Evolutionary conservation across 78 protist species (phyloP), one percentile per base, ranked within the genome.

Genomic region (Monocercomonoides exilis): DNA sequence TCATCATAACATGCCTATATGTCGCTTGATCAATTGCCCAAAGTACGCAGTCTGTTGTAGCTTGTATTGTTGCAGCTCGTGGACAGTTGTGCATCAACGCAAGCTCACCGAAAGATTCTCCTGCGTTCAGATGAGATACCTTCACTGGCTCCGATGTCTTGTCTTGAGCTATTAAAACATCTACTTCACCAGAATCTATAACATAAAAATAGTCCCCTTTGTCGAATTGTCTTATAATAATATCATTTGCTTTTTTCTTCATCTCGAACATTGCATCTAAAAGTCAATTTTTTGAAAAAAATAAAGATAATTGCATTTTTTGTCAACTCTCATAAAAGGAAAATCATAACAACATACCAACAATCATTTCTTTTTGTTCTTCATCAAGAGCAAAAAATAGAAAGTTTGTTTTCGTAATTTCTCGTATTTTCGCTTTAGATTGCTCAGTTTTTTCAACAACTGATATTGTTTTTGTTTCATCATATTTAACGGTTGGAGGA

Each of bases 81-180:
- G 91, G 91, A n/a, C 45, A 80, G 34, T 38, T 41, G 34, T 80
- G 80, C 81, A 89, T 46, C 1, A 89, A 77, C 0, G 91, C 91
- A 0, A 89, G 79, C 77, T 89, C 91, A 2, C 91, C 91, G 46
- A 89, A 89, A 4, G 88, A 85, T 77, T 0, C n/a, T 41, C 77
- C 46, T 44, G 4, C 2, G 2, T 32, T 0, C n/a, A 45, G n/a
- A 29, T 0, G 2, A 35, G n/a, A 4, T 5, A 90, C 77, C 34
- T n/a, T 64, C 63, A 33, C 43, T 4, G 42, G 2, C 77, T 34
- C 86, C 84, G 34, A 46, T 63, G 2, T 1, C 29, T 34, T 45
- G 2, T 34, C 90, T 1, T 11, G 36, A 1, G 0, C n/a, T 2
- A 63, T 0, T 6, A 0, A 41, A 2, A 88, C 81, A 33, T 11